Evolutionary conservation across 2,329 filamentous ascomycete species (phyloP).

Genomic region (Emmonsiellopsis sp.): DNA sequence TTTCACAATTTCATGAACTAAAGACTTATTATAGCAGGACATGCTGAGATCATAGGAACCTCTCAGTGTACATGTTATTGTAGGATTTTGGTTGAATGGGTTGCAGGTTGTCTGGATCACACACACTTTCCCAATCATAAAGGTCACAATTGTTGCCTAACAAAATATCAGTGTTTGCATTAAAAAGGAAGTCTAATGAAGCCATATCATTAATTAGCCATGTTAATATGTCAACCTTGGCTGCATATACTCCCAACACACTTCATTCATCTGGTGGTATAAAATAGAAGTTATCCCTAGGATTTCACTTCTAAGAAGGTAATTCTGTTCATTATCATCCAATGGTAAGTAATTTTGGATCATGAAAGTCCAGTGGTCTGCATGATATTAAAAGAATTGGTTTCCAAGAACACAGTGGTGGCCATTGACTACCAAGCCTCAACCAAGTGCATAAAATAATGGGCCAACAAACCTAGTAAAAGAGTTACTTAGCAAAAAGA

Average conservation of each 20-base stretch:
- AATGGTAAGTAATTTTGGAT: background rate
- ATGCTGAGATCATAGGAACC: too few species aligned
- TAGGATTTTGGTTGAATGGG: too few species aligned
- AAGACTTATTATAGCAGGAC: too few species aligned
- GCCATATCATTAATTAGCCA: background rate
- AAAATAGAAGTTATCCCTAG: background rate
- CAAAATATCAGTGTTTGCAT: slow-evolving; percentile 1
- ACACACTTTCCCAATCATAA: slow-evolving; percentile 4
- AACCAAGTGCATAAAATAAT: background rate
- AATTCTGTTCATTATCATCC: background rate
- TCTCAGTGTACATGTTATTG: too few species aligned
- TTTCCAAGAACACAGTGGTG: background rate
- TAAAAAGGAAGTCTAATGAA: background rate
- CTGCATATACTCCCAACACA: background rate
- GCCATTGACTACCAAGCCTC: background rate
- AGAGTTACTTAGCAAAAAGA: background rate
- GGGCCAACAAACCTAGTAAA: background rate
- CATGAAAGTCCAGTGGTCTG: slow-evolving; percentile 3
- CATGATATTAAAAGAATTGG: background rate
- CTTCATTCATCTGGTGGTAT: slow-evolving; percentile 5
- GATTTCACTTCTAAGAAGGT: slow-evolving; percentile 3
- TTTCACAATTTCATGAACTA: background rate
- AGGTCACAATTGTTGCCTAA: slow-evolving; percentile 3
- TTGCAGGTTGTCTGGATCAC: too few species aligned
- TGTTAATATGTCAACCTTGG: background rate